phyloP scores from a whole-genome alignment of 257 asterid species.

The Leonotis leonurus region DNA sequence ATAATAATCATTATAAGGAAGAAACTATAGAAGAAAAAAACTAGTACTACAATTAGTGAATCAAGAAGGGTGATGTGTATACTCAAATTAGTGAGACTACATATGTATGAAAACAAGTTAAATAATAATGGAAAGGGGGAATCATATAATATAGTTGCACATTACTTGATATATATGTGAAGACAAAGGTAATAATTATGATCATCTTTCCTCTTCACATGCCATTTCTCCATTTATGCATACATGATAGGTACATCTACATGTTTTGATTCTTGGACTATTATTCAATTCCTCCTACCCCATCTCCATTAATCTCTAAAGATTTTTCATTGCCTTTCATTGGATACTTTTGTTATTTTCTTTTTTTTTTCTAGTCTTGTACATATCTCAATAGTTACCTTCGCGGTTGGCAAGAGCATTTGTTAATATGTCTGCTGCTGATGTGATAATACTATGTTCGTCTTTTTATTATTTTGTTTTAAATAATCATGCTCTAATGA shows the following conservation, averaged over 20 bases:
- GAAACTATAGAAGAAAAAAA: not conserved
- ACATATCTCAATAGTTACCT: not conserved
- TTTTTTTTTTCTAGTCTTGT: not conserved
- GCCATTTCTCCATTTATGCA: slow-evolving; percentile 37
- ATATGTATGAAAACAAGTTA: not conserved
- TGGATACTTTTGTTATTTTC: slow-evolving; percentile 13
- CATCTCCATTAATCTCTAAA: slow-evolving; percentile 9
- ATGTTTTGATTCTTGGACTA: slow-evolving; percentile 30
- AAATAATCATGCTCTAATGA: too few species aligned
- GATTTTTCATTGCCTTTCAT: not conserved
- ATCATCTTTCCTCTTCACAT: slow-evolving; percentile 34
- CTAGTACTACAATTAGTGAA: slow-evolving; percentile 14
- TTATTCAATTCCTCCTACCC: slow-evolving; percentile 28
- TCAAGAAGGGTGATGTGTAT: slow-evolving; percentile 18
- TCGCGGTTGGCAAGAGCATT: too few species aligned
- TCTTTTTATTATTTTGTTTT: too few species aligned
- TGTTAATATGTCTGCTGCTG: too few species aligned
- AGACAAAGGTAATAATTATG: slow-evolving; percentile 33
- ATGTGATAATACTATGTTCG: too few species aligned
- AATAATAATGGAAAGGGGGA: not conserved
- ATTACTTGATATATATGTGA: slow-evolving; percentile 4
- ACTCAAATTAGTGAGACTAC: not conserved
- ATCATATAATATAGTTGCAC: too few species aligned
- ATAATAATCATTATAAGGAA: not conserved
- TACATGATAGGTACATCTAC: slow-evolving; percentile 32